A percentile compares a stretch with the other conserved stretches of the same genome.
Conservation (phyloP, 1,139 yeast genomes). For the Blastobotrys arbuscula region DNA sequence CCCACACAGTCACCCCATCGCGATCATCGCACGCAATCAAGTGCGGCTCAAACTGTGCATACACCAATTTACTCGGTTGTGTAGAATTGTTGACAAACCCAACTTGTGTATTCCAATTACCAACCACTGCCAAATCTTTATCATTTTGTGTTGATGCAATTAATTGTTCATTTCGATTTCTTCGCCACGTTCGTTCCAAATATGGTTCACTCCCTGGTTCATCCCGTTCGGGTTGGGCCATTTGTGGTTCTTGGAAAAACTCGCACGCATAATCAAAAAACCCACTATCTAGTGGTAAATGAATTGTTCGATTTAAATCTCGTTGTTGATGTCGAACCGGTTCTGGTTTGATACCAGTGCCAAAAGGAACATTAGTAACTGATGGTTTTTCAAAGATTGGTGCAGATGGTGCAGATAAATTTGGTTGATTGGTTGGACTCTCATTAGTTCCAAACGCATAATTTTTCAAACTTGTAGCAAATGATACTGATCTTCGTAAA, state of each 20-base stretch:
- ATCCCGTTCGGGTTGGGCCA: slow-evolving; percentile 78
- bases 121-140: slow-evolving; percentile 74
- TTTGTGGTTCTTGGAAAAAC: slow-evolving; percentile 94
- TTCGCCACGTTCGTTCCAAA: slow-evolving; percentile 78
- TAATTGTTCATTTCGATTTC: slow-evolving; percentile 80
- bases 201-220: slow-evolving; percentile 92
- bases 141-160: slow-evolving; percentile 88
- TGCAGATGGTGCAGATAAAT: slow-evolving; percentile 1
- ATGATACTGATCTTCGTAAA: slow-evolving; percentile 34
- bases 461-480: slow-evolving; percentile 34
- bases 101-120: slow-evolving; percentile 75
- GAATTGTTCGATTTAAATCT: slow-evolving; percentile 17
- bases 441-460: slow-evolving; percentile 30
- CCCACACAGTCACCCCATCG: slow-evolving; percentile 82
- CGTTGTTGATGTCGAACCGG: slow-evolving; percentile 28
- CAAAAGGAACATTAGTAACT: slow-evolving; percentile 28
- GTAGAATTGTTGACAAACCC: slow-evolving; percentile 63
- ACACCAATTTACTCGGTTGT: slow-evolving; percentile 72
- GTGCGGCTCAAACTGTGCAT: slow-evolving; percentile 87
- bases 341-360: slow-evolving; percentile 29
- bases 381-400: slow-evolving; percentile 16
- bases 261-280: slow-evolving; percentile 87
- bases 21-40: slow-evolving; percentile 78
- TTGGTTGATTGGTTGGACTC: background rate
- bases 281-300: slow-evolving; percentile 56